Evolutionary conservation across 345 rosid genomes (phyloP).

Genomic region (Eucalyptus paniculata): DNA sequence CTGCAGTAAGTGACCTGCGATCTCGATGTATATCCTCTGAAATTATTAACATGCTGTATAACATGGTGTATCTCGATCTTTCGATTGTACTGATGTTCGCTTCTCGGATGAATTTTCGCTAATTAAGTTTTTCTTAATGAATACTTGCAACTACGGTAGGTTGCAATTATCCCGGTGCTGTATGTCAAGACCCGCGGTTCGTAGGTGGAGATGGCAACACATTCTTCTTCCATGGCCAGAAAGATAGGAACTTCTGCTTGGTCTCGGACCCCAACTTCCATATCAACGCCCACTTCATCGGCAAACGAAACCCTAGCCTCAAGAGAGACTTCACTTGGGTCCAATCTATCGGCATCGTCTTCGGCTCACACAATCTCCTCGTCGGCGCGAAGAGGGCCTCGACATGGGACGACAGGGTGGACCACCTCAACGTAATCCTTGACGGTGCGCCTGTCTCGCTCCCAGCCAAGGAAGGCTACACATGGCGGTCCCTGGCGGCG

Average conservation of each 20-base stretch:
- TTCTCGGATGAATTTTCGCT: background rate
- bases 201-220: slow-evolving; percentile 65
- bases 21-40: background rate
- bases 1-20: background rate
- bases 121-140: slow-evolving; percentile 40
- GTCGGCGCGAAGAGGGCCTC: slow-evolving; percentile 39
- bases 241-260: slow-evolving; percentile 38
- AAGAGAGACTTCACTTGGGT: slow-evolving; percentile 71
- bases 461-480: slow-evolving; percentile 24
- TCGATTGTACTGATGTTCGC: background rate
- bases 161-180: slow-evolving; percentile 1
- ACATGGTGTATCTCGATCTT: background rate
- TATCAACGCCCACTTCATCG: slow-evolving; percentile 61
- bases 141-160: background rate
- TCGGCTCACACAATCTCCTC: slow-evolving; percentile 40
- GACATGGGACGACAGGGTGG: slow-evolving; percentile 30
- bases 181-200: slow-evolving; percentile 75
- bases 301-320: slow-evolving; percentile 41
- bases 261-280: slow-evolving; percentile 55
- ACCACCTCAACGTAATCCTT: slow-evolving; percentile 33
- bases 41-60: background rate
- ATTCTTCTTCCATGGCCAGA: slow-evolving; percentile 61
- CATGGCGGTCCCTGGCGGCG: slow-evolving; percentile 18
- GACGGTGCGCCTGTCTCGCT: slow-evolving; percentile 23
- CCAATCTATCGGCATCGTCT: slow-evolving; percentile 48